phyloP scores from a whole-genome alignment of 192 early-diverging fungal species.

The Coemansia sp. region DNA sequence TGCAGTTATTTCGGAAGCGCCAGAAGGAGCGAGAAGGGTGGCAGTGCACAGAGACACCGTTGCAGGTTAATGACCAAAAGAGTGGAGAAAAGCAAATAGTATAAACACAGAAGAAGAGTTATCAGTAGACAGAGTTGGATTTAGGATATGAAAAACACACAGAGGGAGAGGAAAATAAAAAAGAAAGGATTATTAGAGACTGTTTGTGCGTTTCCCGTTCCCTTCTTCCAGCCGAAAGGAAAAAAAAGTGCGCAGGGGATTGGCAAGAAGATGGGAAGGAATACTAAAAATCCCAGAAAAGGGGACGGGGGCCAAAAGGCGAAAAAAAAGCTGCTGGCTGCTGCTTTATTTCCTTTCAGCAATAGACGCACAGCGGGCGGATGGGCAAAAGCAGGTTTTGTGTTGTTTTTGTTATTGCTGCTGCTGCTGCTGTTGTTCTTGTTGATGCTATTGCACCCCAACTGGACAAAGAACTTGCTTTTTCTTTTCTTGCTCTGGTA shows the following conservation, averaged over 20 bases:
- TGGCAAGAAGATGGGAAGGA: constrained; percentile 5
- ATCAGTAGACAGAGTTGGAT: constrained; percentile 16
- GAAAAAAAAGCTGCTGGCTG: neutral
- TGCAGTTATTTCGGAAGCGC: constrained; percentile 7
- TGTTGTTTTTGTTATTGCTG: neutral
- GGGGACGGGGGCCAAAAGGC: neutral
- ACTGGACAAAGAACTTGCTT: too few species aligned
- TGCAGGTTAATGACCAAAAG: constrained; percentile 4
- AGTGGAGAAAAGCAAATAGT: constrained; percentile 6
- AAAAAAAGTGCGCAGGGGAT: constrained; percentile 7
- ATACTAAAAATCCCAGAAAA: neutral
- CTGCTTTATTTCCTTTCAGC: constrained; percentile 7
- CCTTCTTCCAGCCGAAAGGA: constrained; percentile 8
- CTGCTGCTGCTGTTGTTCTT: neutral
- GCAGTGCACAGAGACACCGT: constrained; percentile 10
- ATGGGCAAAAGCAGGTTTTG: neutral
- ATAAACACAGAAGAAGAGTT: constrained; percentile 13
- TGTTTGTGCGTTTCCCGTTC: neutral
- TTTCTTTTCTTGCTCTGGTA: too few species aligned
- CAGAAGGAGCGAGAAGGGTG: neutral
- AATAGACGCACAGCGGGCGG: neutral
- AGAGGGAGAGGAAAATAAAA: constrained; percentile 13
- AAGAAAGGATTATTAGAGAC: constrained; percentile 8
- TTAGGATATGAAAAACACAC: neutral
- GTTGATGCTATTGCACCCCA: neutral